A percentile compares a stretch with the other conserved stretches of the same genome.
Conservation (phyloP, 116 monocot species). For the Iris pallida region DNA sequence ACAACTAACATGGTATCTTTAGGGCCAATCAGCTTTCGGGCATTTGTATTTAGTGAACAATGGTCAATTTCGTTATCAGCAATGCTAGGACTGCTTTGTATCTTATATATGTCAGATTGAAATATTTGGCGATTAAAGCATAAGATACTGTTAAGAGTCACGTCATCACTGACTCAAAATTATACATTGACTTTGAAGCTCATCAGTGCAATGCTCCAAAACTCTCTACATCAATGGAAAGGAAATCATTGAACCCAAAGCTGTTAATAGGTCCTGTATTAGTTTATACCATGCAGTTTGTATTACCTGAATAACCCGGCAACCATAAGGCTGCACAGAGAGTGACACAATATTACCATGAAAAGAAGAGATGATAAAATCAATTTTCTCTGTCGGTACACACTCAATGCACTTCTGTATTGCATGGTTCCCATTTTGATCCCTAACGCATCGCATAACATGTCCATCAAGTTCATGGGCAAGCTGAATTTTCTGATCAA, state of each 20-base stretch:
- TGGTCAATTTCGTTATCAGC: too few species aligned
- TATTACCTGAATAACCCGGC: slow-evolving; percentile 92
- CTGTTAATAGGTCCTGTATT: not conserved
- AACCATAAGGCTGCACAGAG: slow-evolving; percentile 92
- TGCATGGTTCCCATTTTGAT: slow-evolving; percentile 99
- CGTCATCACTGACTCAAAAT: too few species aligned
- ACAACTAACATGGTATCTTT: too few species aligned
- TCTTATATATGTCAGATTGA: too few species aligned
- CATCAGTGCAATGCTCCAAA: slow-evolving; percentile 79
- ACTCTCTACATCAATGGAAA: slow-evolving; percentile 50
- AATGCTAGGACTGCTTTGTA: too few species aligned
- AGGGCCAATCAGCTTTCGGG: too few species aligned
- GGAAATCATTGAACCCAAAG: slow-evolving; percentile 4
- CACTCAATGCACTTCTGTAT: slow-evolving; percentile 98
- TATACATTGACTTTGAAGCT: slow-evolving; percentile 62
- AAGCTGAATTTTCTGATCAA: slow-evolving; percentile 77
- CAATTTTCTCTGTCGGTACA: slow-evolving; percentile 76
- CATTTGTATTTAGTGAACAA: too few species aligned
- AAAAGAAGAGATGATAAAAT: slow-evolving; percentile 82
- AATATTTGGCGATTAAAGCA: too few species aligned
- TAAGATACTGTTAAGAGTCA: too few species aligned
- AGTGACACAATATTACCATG: slow-evolving; percentile 69
- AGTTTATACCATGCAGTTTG: not conserved
- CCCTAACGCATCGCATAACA: slow-evolving; percentile 83
- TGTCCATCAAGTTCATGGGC: slow-evolving; percentile 88